phyloP scores from a whole-genome alignment of 2,329 filamentous ascomycete genomes.

The Colletotrichum somersetense region DNA sequence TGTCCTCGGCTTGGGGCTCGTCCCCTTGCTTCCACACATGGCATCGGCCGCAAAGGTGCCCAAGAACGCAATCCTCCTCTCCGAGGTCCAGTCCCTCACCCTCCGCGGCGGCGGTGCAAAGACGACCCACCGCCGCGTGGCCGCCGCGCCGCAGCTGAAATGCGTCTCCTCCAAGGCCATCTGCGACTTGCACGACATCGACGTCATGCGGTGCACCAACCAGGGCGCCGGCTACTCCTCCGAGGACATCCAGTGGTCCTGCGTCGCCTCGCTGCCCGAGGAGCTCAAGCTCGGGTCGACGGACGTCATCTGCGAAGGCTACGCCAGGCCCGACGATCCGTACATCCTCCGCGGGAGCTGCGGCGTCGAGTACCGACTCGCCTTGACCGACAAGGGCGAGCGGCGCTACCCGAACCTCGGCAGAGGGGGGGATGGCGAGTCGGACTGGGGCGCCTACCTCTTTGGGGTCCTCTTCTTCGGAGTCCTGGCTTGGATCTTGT shows the following conservation, averaged over 20 bases:
- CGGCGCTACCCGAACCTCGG: slow-evolving; percentile 72
- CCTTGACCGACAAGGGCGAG: slow-evolving; percentile 83
- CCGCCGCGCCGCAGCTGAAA: slow-evolving; percentile 81
- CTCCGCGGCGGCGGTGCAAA: slow-evolving; percentile 72
- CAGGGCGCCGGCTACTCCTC: slow-evolving; percentile 81
- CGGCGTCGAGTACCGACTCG: slow-evolving; percentile 87
- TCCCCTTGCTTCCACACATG: slow-evolving; percentile 40
- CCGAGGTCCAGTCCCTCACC: slow-evolving; percentile 80
- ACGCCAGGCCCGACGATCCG: slow-evolving; percentile 79
- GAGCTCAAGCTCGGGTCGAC: slow-evolving; percentile 82
- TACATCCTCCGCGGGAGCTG: slow-evolving; percentile 94
- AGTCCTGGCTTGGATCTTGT: slow-evolving; percentile 73
- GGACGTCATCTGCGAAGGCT: slow-evolving; percentile 94
- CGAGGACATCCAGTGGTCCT: slow-evolving; percentile 93
- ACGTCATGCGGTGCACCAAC: slow-evolving; percentile 92
- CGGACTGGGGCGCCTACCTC: slow-evolving; percentile 56
- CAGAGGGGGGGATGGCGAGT: slow-evolving; percentile 50
- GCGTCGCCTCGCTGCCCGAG: slow-evolving; percentile 72
- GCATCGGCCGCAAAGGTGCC: slow-evolving; percentile 49
- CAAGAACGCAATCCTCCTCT: slow-evolving; percentile 68
- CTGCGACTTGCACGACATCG: slow-evolving; percentile 78
- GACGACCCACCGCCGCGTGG: slow-evolving; percentile 82
- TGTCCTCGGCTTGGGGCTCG: slow-evolving; percentile 39
- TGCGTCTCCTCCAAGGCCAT: slow-evolving; percentile 77
- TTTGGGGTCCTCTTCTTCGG: slow-evolving; percentile 74